Base-by-base conservation (phyloP, 1,284 basidiomycete genomes). In the Grifola frondosa region DNA sequence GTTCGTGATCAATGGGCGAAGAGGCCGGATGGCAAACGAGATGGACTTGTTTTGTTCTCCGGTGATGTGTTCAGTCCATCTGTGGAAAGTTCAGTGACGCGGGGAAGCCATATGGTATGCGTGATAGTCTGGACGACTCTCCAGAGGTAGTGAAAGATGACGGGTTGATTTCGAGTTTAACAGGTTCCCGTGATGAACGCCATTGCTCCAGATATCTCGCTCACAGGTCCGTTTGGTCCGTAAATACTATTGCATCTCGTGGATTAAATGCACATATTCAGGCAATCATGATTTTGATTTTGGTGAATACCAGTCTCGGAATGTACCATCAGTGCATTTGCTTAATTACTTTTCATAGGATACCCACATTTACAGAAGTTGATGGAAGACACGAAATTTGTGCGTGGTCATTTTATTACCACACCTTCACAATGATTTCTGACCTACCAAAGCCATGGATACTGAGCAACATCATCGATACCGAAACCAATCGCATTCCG, bases 241-340 rank as follows among this genome's bases (percentile, higher is more conserved):
- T 25, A 20, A n/a, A n/a, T n/a, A n/a, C n/a, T n/a, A n/a, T n/a
- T n/a, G 7, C 30, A 20, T 19, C 19, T 43, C 22, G 17, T 12
- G 26, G 15, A 30, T 29, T 20, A 20, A 13, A 12, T 23, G 5
- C 10, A 38, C 13, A 16, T 12, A 4, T 43, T 19, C 44, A 86
- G 86, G 88, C 7, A 92, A 92, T 59, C 89, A 92, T 56, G 89
- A 92, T 60, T 90, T 91, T 61, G 88, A 91, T 61, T 89, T 89
- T 53, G 77, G 72, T 69, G 39, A 46, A 42, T 44, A 23, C 20
- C 31, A 19, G 19, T 37, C 24, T 9, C 30, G 42, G 4, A 24
- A 39, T 30, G 10, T 16, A 26, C 9, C 6, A 16, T 30, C 25
- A 34, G 12, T 40, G 22, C 17, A 23, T 20, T 40, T 37, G 12